Percentiles rank a stretch among this genome's conserved stretches.
Conservation (phyloP, 306 rosid species). For the Acacia crassicarpa region DNA sequence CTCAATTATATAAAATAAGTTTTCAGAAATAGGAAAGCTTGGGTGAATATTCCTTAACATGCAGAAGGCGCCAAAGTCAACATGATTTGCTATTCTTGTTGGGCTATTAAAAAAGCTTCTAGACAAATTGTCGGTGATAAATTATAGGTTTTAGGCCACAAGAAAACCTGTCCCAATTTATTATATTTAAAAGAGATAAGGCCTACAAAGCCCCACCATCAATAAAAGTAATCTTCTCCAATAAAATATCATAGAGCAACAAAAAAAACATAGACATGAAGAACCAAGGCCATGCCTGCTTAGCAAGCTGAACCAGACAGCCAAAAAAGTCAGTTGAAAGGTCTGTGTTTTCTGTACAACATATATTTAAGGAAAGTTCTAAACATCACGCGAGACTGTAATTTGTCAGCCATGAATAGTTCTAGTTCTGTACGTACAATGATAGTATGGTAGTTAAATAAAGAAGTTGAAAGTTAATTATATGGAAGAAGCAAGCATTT, state of each 20-base stretch:
- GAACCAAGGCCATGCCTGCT: neutral
- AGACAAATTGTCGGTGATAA: slow-evolving; percentile 1
- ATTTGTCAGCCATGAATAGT: neutral
- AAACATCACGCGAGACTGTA: neutral
- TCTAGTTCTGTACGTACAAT: neutral
- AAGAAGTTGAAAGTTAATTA: neutral
- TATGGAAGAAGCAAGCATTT: neutral
- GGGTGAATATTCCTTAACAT: neutral
- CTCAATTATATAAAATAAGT: neutral
- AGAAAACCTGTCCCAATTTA: slow-evolving; percentile 33
- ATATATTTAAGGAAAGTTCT: neutral
- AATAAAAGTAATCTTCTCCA: neutral
- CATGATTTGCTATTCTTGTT: neutral
- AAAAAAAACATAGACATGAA: neutral
- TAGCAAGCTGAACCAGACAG: neutral
- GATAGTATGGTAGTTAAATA: neutral
- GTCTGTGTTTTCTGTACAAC: neutral
- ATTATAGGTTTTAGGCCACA: slow-evolving; percentile 1
- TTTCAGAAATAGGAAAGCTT: neutral
- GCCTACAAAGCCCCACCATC: neutral
- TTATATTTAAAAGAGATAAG: neutral
- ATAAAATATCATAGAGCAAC: neutral
- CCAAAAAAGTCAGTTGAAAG: neutral
- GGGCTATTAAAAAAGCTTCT: neutral
- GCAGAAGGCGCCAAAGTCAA: neutral